These are phyloP conservation scores for Podospora didyma DNA, from an alignment of 495 filamentous ascomycete genomes.

Conservation along the genomic window DNA sequence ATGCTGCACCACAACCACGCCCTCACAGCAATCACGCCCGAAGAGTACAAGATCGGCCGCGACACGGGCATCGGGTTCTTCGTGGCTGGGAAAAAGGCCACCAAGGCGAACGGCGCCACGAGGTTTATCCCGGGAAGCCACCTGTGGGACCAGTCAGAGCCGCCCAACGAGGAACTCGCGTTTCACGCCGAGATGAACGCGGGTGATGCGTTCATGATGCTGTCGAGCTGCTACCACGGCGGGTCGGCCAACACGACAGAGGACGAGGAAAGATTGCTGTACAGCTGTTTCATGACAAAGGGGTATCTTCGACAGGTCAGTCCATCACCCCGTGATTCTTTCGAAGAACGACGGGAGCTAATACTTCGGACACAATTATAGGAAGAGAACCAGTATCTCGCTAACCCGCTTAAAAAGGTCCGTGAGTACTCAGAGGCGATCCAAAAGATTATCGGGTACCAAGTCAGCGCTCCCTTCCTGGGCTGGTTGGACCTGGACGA, in stretches of 20 bases:
- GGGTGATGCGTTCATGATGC: slow-evolving; percentile 33
- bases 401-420: background rate
- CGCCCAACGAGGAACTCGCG: slow-evolving; percentile 14
- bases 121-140: slow-evolving; percentile 36
- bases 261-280: slow-evolving; percentile 16
- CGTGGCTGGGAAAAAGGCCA: slow-evolving; percentile 29
- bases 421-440: background rate
- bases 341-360: background rate
- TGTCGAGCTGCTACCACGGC: slow-evolving; percentile 27
- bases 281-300: slow-evolving; percentile 7
- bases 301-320: slow-evolving; percentile 6
- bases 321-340: no score
- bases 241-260: slow-evolving; percentile 23
- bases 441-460: slow-evolving; percentile 5
- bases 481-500: slow-evolving; percentile 6
- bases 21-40: slow-evolving; percentile 1
- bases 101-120: slow-evolving; percentile 37
- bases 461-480: slow-evolving; percentile 4
- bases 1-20: slow-evolving; percentile 1
- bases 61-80: slow-evolving; percentile 12
- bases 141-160: slow-evolving; percentile 25
- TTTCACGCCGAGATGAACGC: slow-evolving; percentile 26
- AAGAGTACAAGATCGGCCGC: slow-evolving; percentile 4
- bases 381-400: slow-evolving; percentile 7
- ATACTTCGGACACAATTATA: background rate